Evolutionary conservation across 2,329 filamentous ascomycete genomes (phyloP).

Genomic region (Metarhizium album): DNA sequence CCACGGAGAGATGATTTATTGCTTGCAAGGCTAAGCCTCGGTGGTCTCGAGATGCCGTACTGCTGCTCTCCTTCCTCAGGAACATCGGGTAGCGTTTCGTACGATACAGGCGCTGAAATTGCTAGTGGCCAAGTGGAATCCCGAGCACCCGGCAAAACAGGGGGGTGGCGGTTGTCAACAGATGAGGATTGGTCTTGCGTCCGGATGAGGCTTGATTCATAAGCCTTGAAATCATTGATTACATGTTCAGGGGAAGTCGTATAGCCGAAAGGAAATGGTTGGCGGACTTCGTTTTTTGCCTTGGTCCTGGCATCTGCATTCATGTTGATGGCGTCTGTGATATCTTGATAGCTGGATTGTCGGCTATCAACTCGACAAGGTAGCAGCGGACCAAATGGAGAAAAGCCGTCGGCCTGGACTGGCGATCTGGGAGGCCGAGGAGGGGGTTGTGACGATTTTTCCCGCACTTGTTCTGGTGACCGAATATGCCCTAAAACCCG

Average conservation of each 20-base stretch:
- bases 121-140: slow-evolving; percentile 32
- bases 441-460: slow-evolving; percentile 38
- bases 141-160: slow-evolving; percentile 31
- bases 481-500: slow-evolving; percentile 31
- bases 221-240: background rate
- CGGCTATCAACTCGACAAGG: slow-evolving; percentile 48
- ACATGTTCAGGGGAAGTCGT: slow-evolving; percentile 12
- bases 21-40: slow-evolving; percentile 34
- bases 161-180: slow-evolving; percentile 18
- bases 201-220: background rate
- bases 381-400: slow-evolving; percentile 29
- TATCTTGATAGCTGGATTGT: slow-evolving; percentile 33
- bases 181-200: background rate
- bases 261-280: slow-evolving; percentile 31
- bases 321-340: slow-evolving; percentile 24
- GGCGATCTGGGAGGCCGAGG: slow-evolving; percentile 32
- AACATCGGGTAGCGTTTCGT: slow-evolving; percentile 43
- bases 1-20: slow-evolving; percentile 41
- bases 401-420: slow-evolving; percentile 19
- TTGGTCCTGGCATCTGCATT: slow-evolving; percentile 30
- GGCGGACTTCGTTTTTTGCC: slow-evolving; percentile 34
- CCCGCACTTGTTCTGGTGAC: slow-evolving; percentile 40
- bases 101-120: slow-evolving; percentile 16
- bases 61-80: slow-evolving; percentile 52
- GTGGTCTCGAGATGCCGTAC: slow-evolving; percentile 23